Base-by-base conservation (phyloP, 352 stramenopile species). In the Phytophthora pisi region DNA sequence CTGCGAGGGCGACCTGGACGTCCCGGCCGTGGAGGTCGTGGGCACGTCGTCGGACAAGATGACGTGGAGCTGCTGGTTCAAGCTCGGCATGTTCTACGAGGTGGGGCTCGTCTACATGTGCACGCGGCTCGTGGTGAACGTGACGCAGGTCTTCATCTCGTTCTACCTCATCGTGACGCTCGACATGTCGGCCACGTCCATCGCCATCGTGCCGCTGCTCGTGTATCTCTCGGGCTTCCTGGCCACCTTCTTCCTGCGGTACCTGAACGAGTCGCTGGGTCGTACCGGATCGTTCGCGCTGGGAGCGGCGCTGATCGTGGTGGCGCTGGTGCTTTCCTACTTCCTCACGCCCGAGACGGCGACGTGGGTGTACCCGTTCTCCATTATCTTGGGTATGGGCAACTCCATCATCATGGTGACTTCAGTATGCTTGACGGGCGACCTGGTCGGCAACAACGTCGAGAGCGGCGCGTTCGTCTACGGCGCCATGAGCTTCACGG, bases 381-480 rank as follows among this genome's bases (percentile, higher is more conserved):
- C 85, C 38, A 46, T 91, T 38, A 46, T 95, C 24, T 64, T 96
- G 26, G 88, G 88, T 16, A 90, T 93, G 76, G 88, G 88, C 51
- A 93, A 95, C 66, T 93, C 86, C 4, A 91, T 93, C 54, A 90
- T 96, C 51, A 96, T 96, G 88, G 88, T 96, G 31, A 93, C 86
- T 10, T 92, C 83, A 0, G 88, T 96, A 43, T 95, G 84, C 57
- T 61, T 95, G 10, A 89, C 93, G 60, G 88, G 85, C 43, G 88
- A 94, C 53, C 65, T 96, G 3, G 86, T 96, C 1, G 88, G 88
- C 15, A 90, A 89, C 68, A 89, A 92, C 60, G 74, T 90, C 40
- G 88, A 94, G 63, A 93, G 83, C 49, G 88, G 88, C 34, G 88
- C 88, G 13, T 96, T 96, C 47, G 88, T 96, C 28, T 96, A 93